phyloP scores from a whole-genome alignment of 257 asterid species.

The Primulina eburnea region DNA sequence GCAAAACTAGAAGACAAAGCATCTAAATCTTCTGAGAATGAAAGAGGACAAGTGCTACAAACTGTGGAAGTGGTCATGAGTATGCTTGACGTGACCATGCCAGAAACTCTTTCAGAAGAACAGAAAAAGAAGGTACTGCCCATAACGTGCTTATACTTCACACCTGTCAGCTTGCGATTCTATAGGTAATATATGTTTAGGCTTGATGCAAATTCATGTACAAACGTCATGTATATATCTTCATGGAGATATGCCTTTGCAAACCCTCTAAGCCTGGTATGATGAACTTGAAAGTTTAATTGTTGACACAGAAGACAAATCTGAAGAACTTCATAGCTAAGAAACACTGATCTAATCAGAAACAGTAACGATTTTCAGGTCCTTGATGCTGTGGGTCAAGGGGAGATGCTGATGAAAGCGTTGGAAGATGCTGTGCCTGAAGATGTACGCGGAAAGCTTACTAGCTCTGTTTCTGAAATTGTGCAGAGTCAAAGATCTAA shows the following conservation, averaged over 20 bases:
- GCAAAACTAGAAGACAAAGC: slow-evolving; percentile 36
- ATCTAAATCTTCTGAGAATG: slow-evolving; percentile 38
- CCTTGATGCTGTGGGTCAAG: slow-evolving; percentile 76
- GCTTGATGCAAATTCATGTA: neutral
- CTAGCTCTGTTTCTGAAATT: slow-evolving; percentile 65
- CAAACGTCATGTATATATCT: neutral
- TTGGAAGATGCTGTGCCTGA: slow-evolving; percentile 97
- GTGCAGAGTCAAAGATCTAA: slow-evolving; percentile 53
- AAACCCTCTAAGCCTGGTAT: slow-evolving; percentile 8
- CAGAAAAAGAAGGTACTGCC: slow-evolving; percentile 72
- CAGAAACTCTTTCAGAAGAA: slow-evolving; percentile 66
- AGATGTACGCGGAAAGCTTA: slow-evolving; percentile 85
- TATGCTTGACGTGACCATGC: slow-evolving; percentile 83
- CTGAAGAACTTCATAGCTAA: slow-evolving; percentile 3
- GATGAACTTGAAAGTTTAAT: neutral
- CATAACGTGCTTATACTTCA: neutral
- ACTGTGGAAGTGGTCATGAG: slow-evolving; percentile 70
- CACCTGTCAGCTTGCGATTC: neutral
- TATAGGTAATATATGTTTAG: slow-evolving; percentile 1
- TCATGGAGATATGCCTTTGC: slow-evolving; percentile 7
- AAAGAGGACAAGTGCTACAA: slow-evolving; percentile 65
- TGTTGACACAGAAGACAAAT: neutral
- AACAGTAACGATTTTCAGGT: slow-evolving; percentile 51
- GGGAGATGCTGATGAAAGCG: slow-evolving; percentile 82
- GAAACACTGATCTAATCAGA: slow-evolving; percentile 13